Base-by-base conservation (phyloP, 176 grass and related monocot genomes). In the Juncus effusus region DNA sequence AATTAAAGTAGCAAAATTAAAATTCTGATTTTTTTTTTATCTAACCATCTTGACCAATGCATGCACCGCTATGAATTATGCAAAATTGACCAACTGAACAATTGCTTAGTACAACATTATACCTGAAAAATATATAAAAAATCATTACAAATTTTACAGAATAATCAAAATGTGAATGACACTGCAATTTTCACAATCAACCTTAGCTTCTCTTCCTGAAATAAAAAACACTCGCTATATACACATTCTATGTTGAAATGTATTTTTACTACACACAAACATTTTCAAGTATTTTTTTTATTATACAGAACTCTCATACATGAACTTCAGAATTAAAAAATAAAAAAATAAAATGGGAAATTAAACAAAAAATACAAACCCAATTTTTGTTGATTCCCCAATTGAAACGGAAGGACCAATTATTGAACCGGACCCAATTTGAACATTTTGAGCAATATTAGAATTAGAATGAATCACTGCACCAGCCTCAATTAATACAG, bases 41-140 rank as follows among this genome's bases (percentile, higher is more conserved):
- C 85, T 71, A 63, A 97, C 93, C 88, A 74, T 97, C 93, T 76
- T 97, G 93, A 62, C 93, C 93, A 62, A 97, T 75, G 61, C 82
- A 92, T 38, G 77, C 80, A 12, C 93, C 88, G 74, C 84, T 87
- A 56, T 97, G 82, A 60, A 97, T 82, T 40, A 51, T 85, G 51
- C 82, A 97, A 42, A 66, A 97, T 0, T 84, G 55, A 28, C 85
- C 93, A 40, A 97, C 67, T 0, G 75, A 82, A 62, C 88, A 92
- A 59, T 97, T 97, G 72, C 80, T 97, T 70, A 92, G 70, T 40
- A 70, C 75, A 72, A 67, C 82, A 80, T 97, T 89, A 57, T 84
- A 86, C 68, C 93, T 96, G 69, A 39, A 63, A 16, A 49, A 74
- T 51, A 65, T 4, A 28, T 14, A 12, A 65, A 51, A 74, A 10